Conservation (phyloP, 2,329 filamentous ascomycete genomes). For the Hymenoscyphus albidus region DNA sequence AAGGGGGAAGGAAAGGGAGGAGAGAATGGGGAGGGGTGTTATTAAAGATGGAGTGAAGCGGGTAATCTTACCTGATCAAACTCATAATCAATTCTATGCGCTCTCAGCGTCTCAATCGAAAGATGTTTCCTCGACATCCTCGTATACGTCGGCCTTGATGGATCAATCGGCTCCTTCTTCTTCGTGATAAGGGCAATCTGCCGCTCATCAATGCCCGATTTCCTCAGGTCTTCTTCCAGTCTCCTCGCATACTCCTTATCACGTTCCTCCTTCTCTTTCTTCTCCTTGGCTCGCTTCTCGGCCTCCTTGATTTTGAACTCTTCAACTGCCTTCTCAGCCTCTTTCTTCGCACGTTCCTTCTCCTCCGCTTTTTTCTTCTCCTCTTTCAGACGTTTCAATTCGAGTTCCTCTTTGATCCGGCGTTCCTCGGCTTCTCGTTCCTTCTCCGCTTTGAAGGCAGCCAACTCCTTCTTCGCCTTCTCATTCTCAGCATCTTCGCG, state of each 20-base stretch:
- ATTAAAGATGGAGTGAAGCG: no score
- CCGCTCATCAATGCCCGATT: conserved; percentile 56
- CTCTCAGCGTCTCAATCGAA: conserved; percentile 57
- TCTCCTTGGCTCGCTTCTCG: conserved; percentile 34
- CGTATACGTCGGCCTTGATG: conserved; percentile 53
- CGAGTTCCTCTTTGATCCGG: conserved; percentile 42
- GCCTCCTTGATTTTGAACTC: conserved; percentile 44
- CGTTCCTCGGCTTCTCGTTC: conserved; percentile 35
- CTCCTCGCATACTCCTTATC: conserved; percentile 42
- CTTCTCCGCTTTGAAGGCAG: conserved; percentile 39
- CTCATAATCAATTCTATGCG: conserved; percentile 55
- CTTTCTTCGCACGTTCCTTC: conserved; percentile 46
- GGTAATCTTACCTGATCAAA: conserved; percentile 54
- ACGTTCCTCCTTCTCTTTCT: conserved; percentile 36
- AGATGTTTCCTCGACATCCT: conserved; percentile 60
- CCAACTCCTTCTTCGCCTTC: conserved; percentile 41
- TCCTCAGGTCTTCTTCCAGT: conserved; percentile 54
- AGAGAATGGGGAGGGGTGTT: no score
- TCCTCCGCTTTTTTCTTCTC: conserved; percentile 43
- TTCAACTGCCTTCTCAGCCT: conserved; percentile 48
- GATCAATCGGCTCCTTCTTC: conserved; percentile 47
- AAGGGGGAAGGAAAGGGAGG: not conserved
- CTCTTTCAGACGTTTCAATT: conserved; percentile 44
- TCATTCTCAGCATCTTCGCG: conserved; percentile 35
- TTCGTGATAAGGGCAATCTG: conserved; percentile 57